Evolutionary conservation across 306 rosid genomes (phyloP).

Genomic region (Quercus agrifolia): DNA sequence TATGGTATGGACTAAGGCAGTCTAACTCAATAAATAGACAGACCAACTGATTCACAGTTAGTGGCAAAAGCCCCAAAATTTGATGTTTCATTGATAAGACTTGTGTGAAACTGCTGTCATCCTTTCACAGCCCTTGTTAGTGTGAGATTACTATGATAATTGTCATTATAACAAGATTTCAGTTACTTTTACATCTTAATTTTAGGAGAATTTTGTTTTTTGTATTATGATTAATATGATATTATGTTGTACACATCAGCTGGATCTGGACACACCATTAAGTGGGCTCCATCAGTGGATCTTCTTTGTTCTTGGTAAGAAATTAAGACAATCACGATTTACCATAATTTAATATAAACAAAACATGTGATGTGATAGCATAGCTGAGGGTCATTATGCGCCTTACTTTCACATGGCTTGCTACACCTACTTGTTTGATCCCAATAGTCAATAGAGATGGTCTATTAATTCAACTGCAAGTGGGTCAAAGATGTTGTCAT

Average conservation of each 20-base stretch:
- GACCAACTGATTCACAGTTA: conserved; percentile 47
- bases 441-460: conserved; percentile 58
- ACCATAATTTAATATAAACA: conserved; percentile 20
- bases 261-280: conserved; percentile 65
- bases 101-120: conserved; percentile 29
- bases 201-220: conserved; percentile 32
- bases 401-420: conserved; percentile 58
- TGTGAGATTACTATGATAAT: conserved; percentile 34
- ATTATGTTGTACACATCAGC: conserved; percentile 58
- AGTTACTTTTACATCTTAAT: conserved; percentile 58
- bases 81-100: conserved; percentile 25
- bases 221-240: conserved; percentile 41
- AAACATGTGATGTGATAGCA: conserved; percentile 41
- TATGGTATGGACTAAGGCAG: conserved; percentile 61
- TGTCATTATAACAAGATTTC: conserved; percentile 49
- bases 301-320: conserved; percentile 47
- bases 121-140: conserved; percentile 18
- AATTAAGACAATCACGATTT: conserved; percentile 37
- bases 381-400: conserved; percentile 47
- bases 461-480: conserved; percentile 74
- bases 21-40: conserved; percentile 64
- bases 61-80: conserved; percentile 26
- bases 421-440: conserved; percentile 52
- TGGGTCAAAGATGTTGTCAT: conserved; percentile 66
- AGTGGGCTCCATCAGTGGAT: conserved; percentile 32